Evolutionary conservation across 805 yeast genomes (phyloP).

Genomic region (Metschnikowia hibisci): DNA sequence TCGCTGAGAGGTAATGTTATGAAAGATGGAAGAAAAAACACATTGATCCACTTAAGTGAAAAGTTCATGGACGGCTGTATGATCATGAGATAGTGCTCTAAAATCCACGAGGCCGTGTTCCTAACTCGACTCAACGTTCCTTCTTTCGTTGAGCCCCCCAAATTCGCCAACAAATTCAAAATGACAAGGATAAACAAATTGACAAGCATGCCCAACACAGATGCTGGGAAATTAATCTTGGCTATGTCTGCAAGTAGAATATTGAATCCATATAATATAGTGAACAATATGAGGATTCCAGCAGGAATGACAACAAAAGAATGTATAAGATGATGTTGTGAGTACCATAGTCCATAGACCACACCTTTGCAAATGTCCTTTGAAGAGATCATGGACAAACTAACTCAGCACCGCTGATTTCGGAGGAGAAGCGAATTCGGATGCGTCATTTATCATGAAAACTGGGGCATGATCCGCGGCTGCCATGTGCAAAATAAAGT

Average conservation of each 20-base stretch:
- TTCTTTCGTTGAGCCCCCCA: slow-evolving; percentile 2
- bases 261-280: slow-evolving; percentile 52
- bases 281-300: slow-evolving; percentile 45
- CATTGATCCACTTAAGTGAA: slow-evolving; percentile 71
- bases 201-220: slow-evolving; percentile 67
- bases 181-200: slow-evolving; percentile 45
- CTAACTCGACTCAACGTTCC: neutral
- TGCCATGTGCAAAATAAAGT: neutral
- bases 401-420: neutral
- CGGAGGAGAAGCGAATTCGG: neutral
- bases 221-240: slow-evolving; percentile 59
- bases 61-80: slow-evolving; percentile 66
- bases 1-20: slow-evolving; percentile 65
- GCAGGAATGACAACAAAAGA: slow-evolving; percentile 46
- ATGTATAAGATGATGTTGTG: slow-evolving; percentile 24
- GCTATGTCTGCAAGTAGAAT: slow-evolving; percentile 39
- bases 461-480: slow-evolving; percentile 5
- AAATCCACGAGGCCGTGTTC: slow-evolving; percentile 18
- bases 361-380: slow-evolving; percentile 19
- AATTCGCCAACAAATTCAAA: slow-evolving; percentile 22
- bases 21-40: slow-evolving; percentile 75
- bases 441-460: neutral
- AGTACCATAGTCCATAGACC: slow-evolving; percentile 31
- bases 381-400: neutral
- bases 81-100: slow-evolving; percentile 30